phyloP scores from a whole-genome alignment of 2,329 filamentous ascomycete genomes.

The Cryoendolithus antarcticus region DNA sequence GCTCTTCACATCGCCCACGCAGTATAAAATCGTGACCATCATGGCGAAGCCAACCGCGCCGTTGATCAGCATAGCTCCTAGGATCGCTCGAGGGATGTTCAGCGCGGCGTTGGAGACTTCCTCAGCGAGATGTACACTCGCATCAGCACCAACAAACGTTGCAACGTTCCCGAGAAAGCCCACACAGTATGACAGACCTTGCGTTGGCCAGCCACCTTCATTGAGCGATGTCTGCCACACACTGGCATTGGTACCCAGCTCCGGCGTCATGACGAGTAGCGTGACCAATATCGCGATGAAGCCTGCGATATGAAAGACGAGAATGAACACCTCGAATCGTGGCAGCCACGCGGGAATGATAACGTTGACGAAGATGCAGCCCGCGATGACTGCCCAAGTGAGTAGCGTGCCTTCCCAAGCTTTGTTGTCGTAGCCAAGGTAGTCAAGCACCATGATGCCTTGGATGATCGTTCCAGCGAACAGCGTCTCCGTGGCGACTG shows the following conservation, averaged over 20 bases:
- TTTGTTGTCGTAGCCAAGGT: conserved; percentile 23
- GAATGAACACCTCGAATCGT: conserved; percentile 30
- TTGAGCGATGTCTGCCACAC: conserved; percentile 22
- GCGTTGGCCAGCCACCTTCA: conserved; percentile 22
- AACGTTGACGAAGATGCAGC: conserved; percentile 34
- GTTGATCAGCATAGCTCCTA: conserved; percentile 36
- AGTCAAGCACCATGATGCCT: conserved; percentile 27
- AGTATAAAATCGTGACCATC: conserved; percentile 33
- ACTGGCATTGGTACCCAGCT: conserved; percentile 12
- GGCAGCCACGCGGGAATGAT: conserved; percentile 33
- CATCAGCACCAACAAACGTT: conserved; percentile 29
- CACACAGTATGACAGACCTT: conserved; percentile 23
- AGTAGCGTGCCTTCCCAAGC: conserved; percentile 30
- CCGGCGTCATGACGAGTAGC: conserved; percentile 22
- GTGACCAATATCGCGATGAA: conserved; percentile 42
- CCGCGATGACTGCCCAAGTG: conserved; percentile 27
- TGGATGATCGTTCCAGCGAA: conserved; percentile 32
- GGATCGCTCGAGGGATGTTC: conserved; percentile 37
- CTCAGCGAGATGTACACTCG: conserved; percentile 37
- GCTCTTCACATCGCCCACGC: conserved; percentile 28
- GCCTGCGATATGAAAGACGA: conserved; percentile 37
- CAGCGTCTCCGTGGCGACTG: conserved; percentile 30
- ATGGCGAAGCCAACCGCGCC: conserved; percentile 35
- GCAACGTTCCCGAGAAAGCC: conserved; percentile 24
- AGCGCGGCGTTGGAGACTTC: conserved; percentile 37